These are phyloP conservation scores for Coemansia sp. DNA, from an alignment of 192 early-diverging fungal genomes.

Conservation along the genomic window DNA sequence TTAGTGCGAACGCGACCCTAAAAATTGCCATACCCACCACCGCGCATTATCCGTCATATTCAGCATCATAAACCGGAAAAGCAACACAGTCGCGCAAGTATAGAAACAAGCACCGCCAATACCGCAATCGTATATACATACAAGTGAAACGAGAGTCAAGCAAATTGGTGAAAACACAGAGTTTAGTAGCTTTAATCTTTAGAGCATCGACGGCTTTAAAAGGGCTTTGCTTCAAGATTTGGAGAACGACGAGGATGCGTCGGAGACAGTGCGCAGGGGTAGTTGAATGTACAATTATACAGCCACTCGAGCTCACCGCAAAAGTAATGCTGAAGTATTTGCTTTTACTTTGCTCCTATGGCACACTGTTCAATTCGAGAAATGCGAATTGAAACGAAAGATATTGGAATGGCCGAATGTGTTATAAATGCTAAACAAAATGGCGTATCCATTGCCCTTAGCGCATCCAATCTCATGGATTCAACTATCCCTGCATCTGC, in stretches of 20 bases:
- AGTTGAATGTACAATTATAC: background rate
- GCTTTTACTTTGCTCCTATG: background rate
- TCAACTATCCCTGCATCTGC: background rate
- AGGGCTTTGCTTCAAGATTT: background rate
- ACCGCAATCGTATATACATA: background rate
- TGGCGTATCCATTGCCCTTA: background rate
- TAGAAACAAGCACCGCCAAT: background rate
- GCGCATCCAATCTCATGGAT: background rate
- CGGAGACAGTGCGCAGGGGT: background rate
- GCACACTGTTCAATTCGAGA: background rate
- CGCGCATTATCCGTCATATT: background rate
- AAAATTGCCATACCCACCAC: background rate
- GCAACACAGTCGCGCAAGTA: background rate
- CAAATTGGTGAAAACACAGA: background rate
- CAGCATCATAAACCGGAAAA: background rate
- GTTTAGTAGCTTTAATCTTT: background rate
- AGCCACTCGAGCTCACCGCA: background rate
- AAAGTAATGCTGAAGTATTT: background rate
- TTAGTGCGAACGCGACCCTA: slow-evolving; percentile 98
- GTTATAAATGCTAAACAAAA: background rate
- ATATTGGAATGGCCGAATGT: background rate
- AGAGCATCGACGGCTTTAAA: background rate
- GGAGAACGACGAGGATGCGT: background rate
- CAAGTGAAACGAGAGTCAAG: background rate
- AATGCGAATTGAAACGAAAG: background rate